Evolutionary conservation across 495 filamentous ascomycete genomes (phyloP), one percentile per base, ranked within the genome.

Genomic region (Daldinia decipiens): DNA sequence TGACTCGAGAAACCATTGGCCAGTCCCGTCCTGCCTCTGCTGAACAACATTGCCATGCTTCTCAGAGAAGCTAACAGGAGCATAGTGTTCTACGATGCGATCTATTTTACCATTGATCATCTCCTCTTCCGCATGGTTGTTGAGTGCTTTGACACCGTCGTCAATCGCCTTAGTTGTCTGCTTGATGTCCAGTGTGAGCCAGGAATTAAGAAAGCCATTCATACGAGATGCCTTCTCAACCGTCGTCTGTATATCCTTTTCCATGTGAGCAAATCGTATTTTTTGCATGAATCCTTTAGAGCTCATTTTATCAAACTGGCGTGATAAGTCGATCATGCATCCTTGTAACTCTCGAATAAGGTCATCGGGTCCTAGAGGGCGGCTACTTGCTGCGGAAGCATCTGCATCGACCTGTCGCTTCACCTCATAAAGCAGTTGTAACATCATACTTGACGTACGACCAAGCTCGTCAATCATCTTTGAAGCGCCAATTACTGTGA

Each of bases 1-100:
- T 0, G 77, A 77, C 13, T 79, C 59, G 2, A 83, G 58, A 47
- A 84, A 78, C 81, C 82, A 84, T 32, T 73, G 72, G 8, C 78
- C 79, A 2, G 82, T 82, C 15, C 74, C 81, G 34, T 74, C 59
- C 34, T 80, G 78, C 63, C 79, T 68, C 24, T 70, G 65, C 21
- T 52, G 60, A 43, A 82, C 67, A 51, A 74, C 69, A 58, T 79
- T 79, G 26, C 58, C 65, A 26, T 83, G 79, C 51, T 81, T 76
- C 21, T 70, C 52, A 9, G 68, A 71, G 51, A 70, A 76, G 24
- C 73, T 66, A 15, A 74, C 54, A 6, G 71, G 65, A 4, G 76
- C 65, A 47, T 63, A 66, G 62, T 73, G 73, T 13, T 75, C 45
- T 9, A 77, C 59, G 39, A 77, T 67, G 4, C 53, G 34, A 27